A percentile compares a stretch with the other conserved stretches of the same genome.
Evolutionary conservation across 1,284 basidiomycete species (phyloP).

Genomic region (Cryptococcus sp.): DNA sequence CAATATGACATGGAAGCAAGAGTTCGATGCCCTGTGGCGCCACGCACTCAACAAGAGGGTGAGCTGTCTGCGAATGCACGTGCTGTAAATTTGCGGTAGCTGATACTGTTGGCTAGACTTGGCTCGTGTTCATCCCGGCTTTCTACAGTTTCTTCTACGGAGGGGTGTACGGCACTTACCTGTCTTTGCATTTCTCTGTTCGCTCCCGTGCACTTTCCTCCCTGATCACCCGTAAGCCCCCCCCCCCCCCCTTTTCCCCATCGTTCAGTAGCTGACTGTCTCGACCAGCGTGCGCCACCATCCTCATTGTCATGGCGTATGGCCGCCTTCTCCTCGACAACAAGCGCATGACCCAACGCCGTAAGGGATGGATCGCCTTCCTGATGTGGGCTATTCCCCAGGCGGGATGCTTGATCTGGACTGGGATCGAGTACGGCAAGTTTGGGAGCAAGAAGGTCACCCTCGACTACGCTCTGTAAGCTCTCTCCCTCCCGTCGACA

Average conservation of each 20-base stretch:
- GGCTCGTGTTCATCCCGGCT: constrained; percentile 26
- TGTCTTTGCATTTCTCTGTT: constrained; percentile 32
- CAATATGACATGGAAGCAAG: constrained; percentile 18
- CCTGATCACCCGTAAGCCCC: constrained; percentile 26
- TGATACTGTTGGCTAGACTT: constrained; percentile 20
- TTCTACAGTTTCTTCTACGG: constrained; percentile 36
- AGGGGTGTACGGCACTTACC: constrained; percentile 29
- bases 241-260: not conserved
- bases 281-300: not conserved
- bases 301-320: too few species aligned
- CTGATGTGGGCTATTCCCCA: not conserved
- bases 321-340: too few species aligned
- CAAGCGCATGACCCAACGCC: too few species aligned
- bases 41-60: constrained; percentile 19
- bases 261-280: too few species aligned
- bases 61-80: constrained; percentile 4
- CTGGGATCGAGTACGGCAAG: constrained; percentile 4
- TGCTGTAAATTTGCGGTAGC: too few species aligned
- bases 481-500: not conserved
- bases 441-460: constrained; percentile 1
- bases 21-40: constrained; percentile 20
- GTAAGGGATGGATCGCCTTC: constrained; percentile 9
- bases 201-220: constrained; percentile 37
- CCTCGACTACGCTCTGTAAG: constrained; percentile 9
- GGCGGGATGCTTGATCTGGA: constrained; percentile 10